Evolutionary conservation across 2,329 filamentous ascomycete genomes (phyloP).

Genomic region (Tolypocladium tropicale): DNA sequence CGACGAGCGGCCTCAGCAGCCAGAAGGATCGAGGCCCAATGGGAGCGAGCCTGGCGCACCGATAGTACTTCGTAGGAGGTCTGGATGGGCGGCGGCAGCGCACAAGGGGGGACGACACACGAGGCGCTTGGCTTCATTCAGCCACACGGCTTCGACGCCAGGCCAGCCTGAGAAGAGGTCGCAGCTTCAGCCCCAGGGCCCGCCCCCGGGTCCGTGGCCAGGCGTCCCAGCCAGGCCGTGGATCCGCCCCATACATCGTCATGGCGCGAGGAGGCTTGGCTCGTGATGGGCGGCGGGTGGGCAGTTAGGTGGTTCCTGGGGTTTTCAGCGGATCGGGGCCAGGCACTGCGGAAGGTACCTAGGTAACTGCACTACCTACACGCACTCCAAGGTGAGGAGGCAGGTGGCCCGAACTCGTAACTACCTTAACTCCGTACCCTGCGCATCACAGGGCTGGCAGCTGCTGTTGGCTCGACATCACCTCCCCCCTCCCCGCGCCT

Average conservation of each 20-base stretch:
- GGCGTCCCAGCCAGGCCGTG: too few species aligned
- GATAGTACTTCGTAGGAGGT: too few species aligned
- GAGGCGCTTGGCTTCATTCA: not conserved
- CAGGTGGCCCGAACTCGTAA: too few species aligned
- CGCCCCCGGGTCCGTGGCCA: not conserved
- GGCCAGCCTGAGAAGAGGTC: not conserved
- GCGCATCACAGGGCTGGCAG: not conserved
- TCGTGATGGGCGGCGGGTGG: not conserved
- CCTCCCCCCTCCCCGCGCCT: fast-evolving
- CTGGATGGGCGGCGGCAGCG: too few species aligned
- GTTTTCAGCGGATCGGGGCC: too few species aligned
- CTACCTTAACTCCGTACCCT: too few species aligned
- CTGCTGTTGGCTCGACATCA: not conserved
- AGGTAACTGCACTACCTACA: too few species aligned
- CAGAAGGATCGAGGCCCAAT: not conserved
- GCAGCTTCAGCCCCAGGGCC: not conserved
- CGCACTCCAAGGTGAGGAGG: too few species aligned
- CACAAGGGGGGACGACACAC: too few species aligned
- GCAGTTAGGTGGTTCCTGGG: not conserved
- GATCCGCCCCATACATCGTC: too few species aligned
- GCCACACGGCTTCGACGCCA: not conserved
- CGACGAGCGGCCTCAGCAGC: not conserved
- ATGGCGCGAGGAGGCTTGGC: not conserved
- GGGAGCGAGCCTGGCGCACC: not conserved
- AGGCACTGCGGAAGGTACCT: too few species aligned